These are phyloP conservation scores for Blastomyces emzantsi DNA, from an alignment of 2,329 filamentous ascomycete species.

Conservation along the genomic window DNA sequence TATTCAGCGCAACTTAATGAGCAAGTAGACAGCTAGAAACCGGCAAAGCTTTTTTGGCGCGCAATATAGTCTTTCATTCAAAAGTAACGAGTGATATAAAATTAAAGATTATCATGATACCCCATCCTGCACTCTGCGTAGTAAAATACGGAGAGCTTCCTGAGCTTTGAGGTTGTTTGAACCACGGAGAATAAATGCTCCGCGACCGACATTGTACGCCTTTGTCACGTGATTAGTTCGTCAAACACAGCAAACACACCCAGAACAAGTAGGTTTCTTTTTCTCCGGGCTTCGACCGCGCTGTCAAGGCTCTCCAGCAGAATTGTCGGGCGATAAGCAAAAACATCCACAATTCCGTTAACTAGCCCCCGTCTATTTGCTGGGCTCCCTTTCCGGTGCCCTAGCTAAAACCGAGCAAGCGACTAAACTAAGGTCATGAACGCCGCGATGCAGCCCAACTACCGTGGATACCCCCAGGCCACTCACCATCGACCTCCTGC, in stretches of 20 bases:
- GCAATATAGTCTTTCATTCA: no score
- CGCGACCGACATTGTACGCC: no score
- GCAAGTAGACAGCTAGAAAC: no score
- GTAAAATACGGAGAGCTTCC: no score
- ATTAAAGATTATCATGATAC: no score
- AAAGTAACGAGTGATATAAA: no score
- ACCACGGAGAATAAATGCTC: no score
- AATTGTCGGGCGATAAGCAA: neutral
- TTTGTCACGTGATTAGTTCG: neutral
- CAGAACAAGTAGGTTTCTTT: neutral
- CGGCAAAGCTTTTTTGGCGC: no score
- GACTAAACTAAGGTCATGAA: constrained; percentile 18
- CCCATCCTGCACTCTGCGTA: no score
- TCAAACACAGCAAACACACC: constrained; percentile 3
- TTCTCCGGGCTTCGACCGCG: neutral
- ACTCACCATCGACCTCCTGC: constrained; percentile 33
- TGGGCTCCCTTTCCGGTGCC: constrained; percentile 1
- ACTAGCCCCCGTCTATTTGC: neutral
- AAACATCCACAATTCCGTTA: constrained; percentile 5
- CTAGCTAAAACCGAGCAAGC: neutral
- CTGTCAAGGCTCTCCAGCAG: neutral
- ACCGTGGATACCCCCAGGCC: constrained; percentile 33
- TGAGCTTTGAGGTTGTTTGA: no score
- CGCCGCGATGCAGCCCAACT: constrained; percentile 36
- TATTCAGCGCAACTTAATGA: no score